Conservation (phyloP, 2,329 filamentous ascomycete species). For the Dactylellina leptospora region DNA sequence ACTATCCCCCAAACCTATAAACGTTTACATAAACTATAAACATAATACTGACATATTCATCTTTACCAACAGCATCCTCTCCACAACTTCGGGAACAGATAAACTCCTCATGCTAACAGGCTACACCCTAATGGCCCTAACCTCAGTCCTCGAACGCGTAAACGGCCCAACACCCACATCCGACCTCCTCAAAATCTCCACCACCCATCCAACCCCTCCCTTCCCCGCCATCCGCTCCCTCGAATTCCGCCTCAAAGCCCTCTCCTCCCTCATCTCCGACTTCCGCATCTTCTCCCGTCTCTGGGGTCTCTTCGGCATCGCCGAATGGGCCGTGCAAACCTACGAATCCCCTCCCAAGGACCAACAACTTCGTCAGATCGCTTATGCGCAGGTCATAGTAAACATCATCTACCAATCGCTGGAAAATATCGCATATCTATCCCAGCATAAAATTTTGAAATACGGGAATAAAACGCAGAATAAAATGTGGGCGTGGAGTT, state of each 20-base stretch:
- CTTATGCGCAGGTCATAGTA: conserved; percentile 73
- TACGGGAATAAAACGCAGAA: conserved; percentile 68
- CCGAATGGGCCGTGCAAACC: conserved; percentile 68
- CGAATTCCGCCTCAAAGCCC: conserved; percentile 66
- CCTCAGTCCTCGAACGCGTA: conserved; percentile 67
- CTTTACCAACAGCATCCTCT: conserved; percentile 72
- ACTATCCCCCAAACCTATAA: conserved; percentile 55
- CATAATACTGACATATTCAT: conserved; percentile 58
- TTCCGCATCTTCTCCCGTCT: conserved; percentile 77
- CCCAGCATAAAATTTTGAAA: conserved; percentile 74
- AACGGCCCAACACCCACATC: conserved; percentile 68
- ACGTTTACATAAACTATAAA: not conserved
- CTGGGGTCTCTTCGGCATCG: conserved; percentile 79
- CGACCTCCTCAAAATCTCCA: conserved; percentile 64
- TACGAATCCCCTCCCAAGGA: conserved; percentile 60
- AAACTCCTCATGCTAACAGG: conserved; percentile 73
- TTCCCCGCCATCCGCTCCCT: conserved; percentile 64
- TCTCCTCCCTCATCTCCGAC: conserved; percentile 74
- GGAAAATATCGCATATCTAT: conserved; percentile 84
- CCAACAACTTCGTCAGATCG: conserved; percentile 65
- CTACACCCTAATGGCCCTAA: conserved; percentile 71
- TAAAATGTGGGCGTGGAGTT: conserved; percentile 75
- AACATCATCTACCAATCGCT: conserved; percentile 77
- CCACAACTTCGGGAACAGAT: conserved; percentile 75
- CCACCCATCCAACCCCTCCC: conserved; percentile 61